These are phyloP conservation scores for Cladosporium austrohemisphaericum DNA, from an alignment of 2,329 filamentous ascomycete species.

Conservation along the genomic window DNA sequence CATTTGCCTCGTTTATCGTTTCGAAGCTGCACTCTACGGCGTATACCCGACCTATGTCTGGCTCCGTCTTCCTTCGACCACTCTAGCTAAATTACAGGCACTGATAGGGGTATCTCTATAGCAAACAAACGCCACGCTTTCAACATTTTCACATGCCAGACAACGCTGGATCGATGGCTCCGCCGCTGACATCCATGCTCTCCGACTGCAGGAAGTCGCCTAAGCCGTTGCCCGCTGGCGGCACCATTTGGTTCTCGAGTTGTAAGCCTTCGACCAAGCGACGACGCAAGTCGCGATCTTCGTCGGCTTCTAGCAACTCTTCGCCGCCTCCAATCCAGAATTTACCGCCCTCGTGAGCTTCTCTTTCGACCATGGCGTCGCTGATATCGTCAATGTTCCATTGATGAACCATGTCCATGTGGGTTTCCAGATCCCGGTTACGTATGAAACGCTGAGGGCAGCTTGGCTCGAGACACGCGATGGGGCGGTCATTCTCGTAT, in stretches of 20 bases:
- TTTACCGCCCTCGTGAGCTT: slow-evolving; percentile 40
- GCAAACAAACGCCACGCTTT: neutral
- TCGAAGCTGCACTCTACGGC: no score
- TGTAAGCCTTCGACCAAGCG: slow-evolving; percentile 13
- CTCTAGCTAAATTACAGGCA: neutral
- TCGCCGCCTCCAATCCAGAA: slow-evolving; percentile 44
- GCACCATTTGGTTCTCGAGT: slow-evolving; percentile 6
- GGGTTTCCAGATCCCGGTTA: slow-evolving; percentile 55
- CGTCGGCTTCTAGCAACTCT: slow-evolving; percentile 14
- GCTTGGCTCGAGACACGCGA: slow-evolving; percentile 48
- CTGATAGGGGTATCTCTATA: slow-evolving; percentile 12
- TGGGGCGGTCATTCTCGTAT: slow-evolving; percentile 50
- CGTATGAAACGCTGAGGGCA: slow-evolving; percentile 56
- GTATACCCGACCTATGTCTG: no score
- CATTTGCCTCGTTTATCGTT: no score
- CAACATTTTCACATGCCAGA: neutral
- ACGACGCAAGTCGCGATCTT: slow-evolving; percentile 9
- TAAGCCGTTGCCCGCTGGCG: slow-evolving; percentile 5
- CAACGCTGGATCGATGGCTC: slow-evolving; percentile 6
- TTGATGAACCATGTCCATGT: slow-evolving; percentile 47
- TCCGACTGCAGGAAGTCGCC: slow-evolving; percentile 4
- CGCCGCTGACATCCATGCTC: neutral
- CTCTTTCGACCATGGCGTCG: slow-evolving; percentile 36
- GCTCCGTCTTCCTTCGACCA: neutral
- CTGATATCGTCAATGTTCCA: slow-evolving; percentile 38